phyloP scores from a whole-genome alignment of 208 protist species.

The Sergeia podlipaevii region DNA sequence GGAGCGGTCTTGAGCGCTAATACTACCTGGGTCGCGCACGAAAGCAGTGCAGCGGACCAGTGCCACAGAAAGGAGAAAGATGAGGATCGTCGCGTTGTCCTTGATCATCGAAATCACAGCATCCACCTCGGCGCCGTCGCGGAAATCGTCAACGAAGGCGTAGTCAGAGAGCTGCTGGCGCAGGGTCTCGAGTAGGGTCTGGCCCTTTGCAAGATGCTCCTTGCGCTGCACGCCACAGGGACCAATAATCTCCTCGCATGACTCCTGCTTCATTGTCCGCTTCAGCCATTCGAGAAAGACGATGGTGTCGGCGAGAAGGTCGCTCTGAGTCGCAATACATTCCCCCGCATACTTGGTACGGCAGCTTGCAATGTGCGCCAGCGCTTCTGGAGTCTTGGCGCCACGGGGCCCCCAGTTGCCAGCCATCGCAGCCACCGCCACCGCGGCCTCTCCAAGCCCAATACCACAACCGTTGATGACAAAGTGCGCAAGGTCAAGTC shows the following conservation, averaged over 20 bases:
- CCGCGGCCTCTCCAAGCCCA: conserved; percentile 70
- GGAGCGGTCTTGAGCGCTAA: conserved; percentile 53
- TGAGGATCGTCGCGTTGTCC: conserved; percentile 59
- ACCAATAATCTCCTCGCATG: conserved; percentile 36
- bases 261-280: conserved; percentile 28
- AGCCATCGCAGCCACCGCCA: conserved; percentile 36
- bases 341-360: conserved; percentile 64
- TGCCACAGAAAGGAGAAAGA: conserved; percentile 55
- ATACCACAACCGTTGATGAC: conserved; percentile 71
- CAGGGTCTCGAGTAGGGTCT: conserved; percentile 58
- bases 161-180: conserved; percentile 82
- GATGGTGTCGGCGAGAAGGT: conserved; percentile 76
- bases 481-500: conserved; percentile 68
- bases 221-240: conserved; percentile 53
- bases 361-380: conserved; percentile 3
- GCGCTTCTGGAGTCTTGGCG: background rate
- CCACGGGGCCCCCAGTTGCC: background rate
- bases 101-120: conserved; percentile 32
- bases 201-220: conserved; percentile 52
- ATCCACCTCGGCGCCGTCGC: conserved; percentile 21
- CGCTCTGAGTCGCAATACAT: conserved; percentile 68
- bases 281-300: conserved; percentile 77
- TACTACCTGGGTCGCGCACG: conserved; percentile 63
- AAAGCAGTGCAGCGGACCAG: conserved; percentile 61
- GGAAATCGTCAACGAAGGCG: conserved; percentile 64